Base-by-base conservation (phyloP, 2,329 filamentous ascomycete species). In the Knoxdaviesia capensis region DNA sequence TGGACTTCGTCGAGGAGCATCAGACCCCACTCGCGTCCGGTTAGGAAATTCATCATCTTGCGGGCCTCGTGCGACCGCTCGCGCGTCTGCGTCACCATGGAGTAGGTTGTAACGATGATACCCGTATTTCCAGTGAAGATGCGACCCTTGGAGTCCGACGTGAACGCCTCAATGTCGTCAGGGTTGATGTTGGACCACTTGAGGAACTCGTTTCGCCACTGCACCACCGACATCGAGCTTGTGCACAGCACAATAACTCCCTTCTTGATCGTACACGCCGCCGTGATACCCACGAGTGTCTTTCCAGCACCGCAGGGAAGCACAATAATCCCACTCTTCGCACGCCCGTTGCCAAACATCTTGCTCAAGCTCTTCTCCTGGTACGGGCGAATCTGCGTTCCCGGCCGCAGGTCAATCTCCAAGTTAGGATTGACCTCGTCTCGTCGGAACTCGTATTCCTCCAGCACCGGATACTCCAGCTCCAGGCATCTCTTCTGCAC, bases 1-100 rank as follows among this genome's bases (percentile, higher is more conserved):
- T 98, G 90, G 38, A 98, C 90, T 60, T 98, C 90, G 53, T 98
- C 90, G 7, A 96, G 69, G 44, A 98, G 79, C 79, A 98, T 92
- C 45, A 98, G 65, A 52, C 90, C 90, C 90, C 90, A 98, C 68
- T 98, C 90, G 48, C 87, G 77, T 4, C 71, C 71, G 11, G 77
- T 78, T 47, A 98, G 71, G 56, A 94, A 96, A 47, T 90, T 78
- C 85, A 98, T 94, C 76, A 96, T 93, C 64, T 94, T 92, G 54
- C 90, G 77, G 3, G 88, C 83, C 56, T 98, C 88, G 55, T 96
- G 79, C 2, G 90, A 88, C 45, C 88, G 73, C 45, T 84, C 80
- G 40, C 85, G 73, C 9, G 80, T 86, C 53, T 90, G 83, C 6
- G 85, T 93, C n/a, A 98, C 86, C 90, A 98, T 98, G 45, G 85